Evolutionary conservation across 2,329 filamentous ascomycete species (phyloP).

Genomic region (Fusarium sterilihyphosum): DNA sequence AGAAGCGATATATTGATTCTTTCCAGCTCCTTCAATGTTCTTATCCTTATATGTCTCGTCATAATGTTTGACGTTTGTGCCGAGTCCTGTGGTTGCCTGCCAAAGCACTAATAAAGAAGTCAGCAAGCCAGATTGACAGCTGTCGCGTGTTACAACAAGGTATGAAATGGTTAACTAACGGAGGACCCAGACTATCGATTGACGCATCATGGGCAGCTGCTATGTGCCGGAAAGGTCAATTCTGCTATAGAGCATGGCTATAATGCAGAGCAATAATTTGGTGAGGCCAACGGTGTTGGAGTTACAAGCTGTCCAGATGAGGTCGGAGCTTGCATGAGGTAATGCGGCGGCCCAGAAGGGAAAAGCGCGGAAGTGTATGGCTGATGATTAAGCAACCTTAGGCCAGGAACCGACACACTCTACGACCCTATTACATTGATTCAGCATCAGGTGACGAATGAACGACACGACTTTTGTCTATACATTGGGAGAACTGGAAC

Average conservation of each 20-base stretch:
- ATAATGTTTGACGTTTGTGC: conserved; percentile 53
- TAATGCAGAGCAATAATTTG: conserved; percentile 27
- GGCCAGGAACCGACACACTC: conserved; percentile 2
- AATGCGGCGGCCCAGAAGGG: conserved; percentile 29
- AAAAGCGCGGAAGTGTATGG: conserved; percentile 1
- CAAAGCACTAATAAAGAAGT: conserved; percentile 55
- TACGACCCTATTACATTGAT: background rate
- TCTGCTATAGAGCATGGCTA: conserved; percentile 45
- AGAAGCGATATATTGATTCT: conserved; percentile 47
- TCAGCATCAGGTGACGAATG: background rate
- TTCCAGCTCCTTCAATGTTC: conserved; percentile 37
- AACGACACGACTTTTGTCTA: background rate
- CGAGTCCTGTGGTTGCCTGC: conserved; percentile 54
- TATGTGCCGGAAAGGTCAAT: conserved; percentile 45
- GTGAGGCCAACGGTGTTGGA: conserved; percentile 27
- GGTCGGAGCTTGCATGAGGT: conserved; percentile 43
- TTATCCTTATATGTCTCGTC: conserved; percentile 46
- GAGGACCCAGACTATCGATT: conserved; percentile 53
- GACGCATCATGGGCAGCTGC: conserved; percentile 53
- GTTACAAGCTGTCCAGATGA: conserved; percentile 46
- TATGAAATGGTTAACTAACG: conserved; percentile 45
- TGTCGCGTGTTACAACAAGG: conserved; percentile 34
- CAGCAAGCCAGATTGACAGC: conserved; percentile 33
- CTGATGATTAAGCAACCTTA: conserved; percentile 11
- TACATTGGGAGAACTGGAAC: background rate